Percentiles rank a stretch among this genome's conserved stretches.
Evolutionary conservation across 2,329 filamentous ascomycete genomes (phyloP).

Genomic region (Cadophora luteo-olivacea): DNA sequence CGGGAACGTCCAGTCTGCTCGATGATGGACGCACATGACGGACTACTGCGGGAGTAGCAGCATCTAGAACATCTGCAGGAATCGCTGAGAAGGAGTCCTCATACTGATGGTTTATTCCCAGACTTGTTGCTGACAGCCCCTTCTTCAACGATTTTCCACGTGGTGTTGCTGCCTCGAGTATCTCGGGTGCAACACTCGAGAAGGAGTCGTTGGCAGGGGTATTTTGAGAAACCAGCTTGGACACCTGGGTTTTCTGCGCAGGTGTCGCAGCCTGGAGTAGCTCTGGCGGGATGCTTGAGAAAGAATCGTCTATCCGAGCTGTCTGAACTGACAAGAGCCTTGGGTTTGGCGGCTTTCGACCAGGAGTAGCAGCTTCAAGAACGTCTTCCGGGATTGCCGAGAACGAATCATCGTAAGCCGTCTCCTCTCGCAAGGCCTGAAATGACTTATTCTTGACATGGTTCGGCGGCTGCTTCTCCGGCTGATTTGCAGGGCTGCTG

Average conservation of each 20-base stretch:
- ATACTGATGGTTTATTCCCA: constrained; percentile 24
- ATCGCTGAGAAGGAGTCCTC: constrained; percentile 41
- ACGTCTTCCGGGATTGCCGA: constrained; percentile 36
- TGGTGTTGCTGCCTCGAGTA: constrained; percentile 36
- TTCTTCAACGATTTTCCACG: constrained; percentile 18
- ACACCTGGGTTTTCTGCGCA: constrained; percentile 27
- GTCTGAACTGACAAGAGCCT: constrained; percentile 32
- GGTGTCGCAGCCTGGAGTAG: constrained; percentile 39
- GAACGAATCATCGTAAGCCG: constrained; percentile 36
- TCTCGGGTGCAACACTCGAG: constrained; percentile 33
- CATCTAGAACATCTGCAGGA: constrained; percentile 28
- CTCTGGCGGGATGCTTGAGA: constrained; percentile 39
- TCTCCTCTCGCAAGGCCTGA: constrained; percentile 22
- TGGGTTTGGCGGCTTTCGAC: constrained; percentile 24
- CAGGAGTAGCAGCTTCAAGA: constrained; percentile 36
- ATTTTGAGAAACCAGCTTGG: constrained; percentile 29
- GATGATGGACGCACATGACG: constrained; percentile 6
- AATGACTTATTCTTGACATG: constrained; percentile 28
- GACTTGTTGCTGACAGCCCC: constrained; percentile 14
- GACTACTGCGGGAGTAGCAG: constrained; percentile 22
- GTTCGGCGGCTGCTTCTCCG: constrained; percentile 23
- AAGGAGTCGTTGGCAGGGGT: constrained; percentile 36
- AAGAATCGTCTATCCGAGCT: constrained; percentile 33
- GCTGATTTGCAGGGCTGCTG: constrained; percentile 44
- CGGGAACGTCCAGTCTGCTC: constrained; percentile 23